Evolutionary conservation across 2,329 filamentous ascomycete species (phyloP), one percentile per base, ranked within the genome.

Genomic region (Davidsoniella australis): DNA sequence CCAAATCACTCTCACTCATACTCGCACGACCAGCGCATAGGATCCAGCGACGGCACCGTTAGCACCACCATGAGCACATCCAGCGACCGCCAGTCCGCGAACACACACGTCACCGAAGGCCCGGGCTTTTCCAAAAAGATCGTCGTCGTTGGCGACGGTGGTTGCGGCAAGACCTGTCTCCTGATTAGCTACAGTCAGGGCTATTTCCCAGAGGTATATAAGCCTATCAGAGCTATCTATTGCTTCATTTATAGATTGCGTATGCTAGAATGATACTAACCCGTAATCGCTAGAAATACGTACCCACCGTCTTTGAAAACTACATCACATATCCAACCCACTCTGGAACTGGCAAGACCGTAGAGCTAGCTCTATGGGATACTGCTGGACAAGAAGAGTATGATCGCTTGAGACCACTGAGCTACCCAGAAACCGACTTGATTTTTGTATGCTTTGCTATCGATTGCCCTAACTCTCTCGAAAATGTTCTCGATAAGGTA

Each of bases 401-500:
- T 64, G 91, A 98, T 71, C 81, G 91, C 59, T 72, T 98, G 62
- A 81, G 91, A 57, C 91, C 91, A 42, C 78, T 98, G 46, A 96
- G 89, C 41, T 98, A 98, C 67, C 91, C 91, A 3, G 91, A 98
- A 68, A 98, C 91, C 10, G 91, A 98, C 64, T 75, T 98, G 33
- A 80, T 98, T 53, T 96, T 98, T 64, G 91, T 98, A 57, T 98
- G 91, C 72, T 98, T 98, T 65, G 91, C 91, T 56, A 95, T 98
- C 61, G 91, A 98, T 67, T 98, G 91, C 65, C 91, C 91, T 36
- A 95, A 94, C 65, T 96, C 89, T 5, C 73, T 98, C 48, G 91
- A 98, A 63, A 98, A 98, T 66, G 89, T 98, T 52, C 82, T 96
- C 70, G 91, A 98, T 70, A 98, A 98, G 82, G 91, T 95, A 69